Conservation (phyloP, 2,329 filamentous ascomycete species). For the Pyrenophora tritici-repentis region DNA sequence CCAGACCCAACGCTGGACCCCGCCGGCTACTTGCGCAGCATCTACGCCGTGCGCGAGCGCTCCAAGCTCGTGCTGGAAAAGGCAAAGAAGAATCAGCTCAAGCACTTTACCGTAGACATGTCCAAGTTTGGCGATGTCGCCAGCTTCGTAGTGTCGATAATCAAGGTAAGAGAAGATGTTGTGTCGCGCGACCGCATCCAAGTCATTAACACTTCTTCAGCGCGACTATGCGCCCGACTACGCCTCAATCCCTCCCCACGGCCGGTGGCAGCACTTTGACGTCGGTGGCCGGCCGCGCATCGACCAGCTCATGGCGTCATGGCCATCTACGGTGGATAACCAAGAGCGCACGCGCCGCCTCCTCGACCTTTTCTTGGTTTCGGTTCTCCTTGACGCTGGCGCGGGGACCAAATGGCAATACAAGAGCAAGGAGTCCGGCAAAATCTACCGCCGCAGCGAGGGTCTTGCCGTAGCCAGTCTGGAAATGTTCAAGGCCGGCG, state of each 20-base stretch:
- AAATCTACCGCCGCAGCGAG: conserved; percentile 81
- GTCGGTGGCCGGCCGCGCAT: conserved; percentile 78
- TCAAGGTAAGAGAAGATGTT: conserved; percentile 69
- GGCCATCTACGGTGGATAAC: conserved; percentile 70
- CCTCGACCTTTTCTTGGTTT: conserved; percentile 78
- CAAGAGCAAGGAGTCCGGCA: conserved; percentile 86
- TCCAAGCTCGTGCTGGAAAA: conserved; percentile 75
- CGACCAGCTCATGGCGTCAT: conserved; percentile 71
- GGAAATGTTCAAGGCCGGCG: conserved; percentile 92
- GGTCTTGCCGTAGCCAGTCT: conserved; percentile 77
- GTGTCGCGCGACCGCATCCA: not conserved
- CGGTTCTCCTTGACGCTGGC: conserved; percentile 83
- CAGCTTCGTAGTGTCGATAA: conserved; percentile 86
- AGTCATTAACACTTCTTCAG: conserved; percentile 47
- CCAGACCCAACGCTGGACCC: conserved; percentile 89
- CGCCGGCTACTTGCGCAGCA: conserved; percentile 85
- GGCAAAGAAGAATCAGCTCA: conserved; percentile 75
- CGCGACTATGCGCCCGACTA: conserved; percentile 73
- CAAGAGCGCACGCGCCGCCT: conserved; percentile 75
- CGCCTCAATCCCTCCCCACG: conserved; percentile 79
- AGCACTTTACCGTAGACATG: conserved; percentile 89
- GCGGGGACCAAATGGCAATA: conserved; percentile 91
- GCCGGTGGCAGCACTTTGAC: conserved; percentile 78
- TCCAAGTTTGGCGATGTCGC: conserved; percentile 82
- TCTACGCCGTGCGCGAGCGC: conserved; percentile 84